phyloP scores from a whole-genome alignment of 2,329 filamentous ascomycete genomes.

The Thelonectria discophora region DNA sequence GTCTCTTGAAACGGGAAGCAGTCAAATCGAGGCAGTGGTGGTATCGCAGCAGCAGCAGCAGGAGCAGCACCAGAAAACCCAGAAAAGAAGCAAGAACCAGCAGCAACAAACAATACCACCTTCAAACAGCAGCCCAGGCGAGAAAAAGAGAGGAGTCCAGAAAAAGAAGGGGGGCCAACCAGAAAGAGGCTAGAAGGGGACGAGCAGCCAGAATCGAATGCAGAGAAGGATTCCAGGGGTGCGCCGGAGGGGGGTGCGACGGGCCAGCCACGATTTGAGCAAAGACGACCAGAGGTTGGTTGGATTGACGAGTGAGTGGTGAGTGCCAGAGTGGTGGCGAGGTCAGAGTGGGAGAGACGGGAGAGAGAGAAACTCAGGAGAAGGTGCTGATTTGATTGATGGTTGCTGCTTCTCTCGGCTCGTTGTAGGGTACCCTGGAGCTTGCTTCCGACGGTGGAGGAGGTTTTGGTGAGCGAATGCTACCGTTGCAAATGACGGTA shows the following conservation, averaged over 20 bases:
- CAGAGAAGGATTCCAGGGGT: conserved; percentile 15
- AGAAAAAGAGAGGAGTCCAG: conserved; percentile 12
- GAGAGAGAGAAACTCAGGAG: conserved; percentile 5
- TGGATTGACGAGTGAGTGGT: too few relatives aligned
- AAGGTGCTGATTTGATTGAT: too few relatives aligned
- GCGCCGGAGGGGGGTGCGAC: conserved; percentile 17
- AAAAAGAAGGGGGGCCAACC: conserved; percentile 24
- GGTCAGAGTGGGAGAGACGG: conserved; percentile 18
- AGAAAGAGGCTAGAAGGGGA: conserved; percentile 29
- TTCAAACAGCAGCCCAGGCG: conserved; percentile 25
- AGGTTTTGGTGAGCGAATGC: conserved; percentile 17
- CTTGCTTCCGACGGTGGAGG: neutral
- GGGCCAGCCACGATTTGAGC: conserved; percentile 23
- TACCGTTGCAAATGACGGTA: conserved; percentile 7
- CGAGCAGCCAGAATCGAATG: conserved; percentile 12
- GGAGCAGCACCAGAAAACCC: conserved; percentile 23
- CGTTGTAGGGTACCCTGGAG: conserved; percentile 16
- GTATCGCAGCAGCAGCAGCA: conserved; percentile 19
- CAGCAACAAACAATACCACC: conserved; percentile 27
- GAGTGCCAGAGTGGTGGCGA: too few relatives aligned
- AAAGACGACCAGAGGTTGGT: too few relatives aligned
- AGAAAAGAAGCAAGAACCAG: too few relatives aligned
- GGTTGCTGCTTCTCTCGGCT: too few relatives aligned
- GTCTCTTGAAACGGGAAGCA: neutral
- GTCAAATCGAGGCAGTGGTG: conserved; percentile 27